A percentile compares a stretch with the other conserved stretches of the same genome.
Evolutionary conservation across 2,329 filamentous ascomycete species (phyloP).

Genomic region (Ophiocordyceps camponoti-rufipedis): DNA sequence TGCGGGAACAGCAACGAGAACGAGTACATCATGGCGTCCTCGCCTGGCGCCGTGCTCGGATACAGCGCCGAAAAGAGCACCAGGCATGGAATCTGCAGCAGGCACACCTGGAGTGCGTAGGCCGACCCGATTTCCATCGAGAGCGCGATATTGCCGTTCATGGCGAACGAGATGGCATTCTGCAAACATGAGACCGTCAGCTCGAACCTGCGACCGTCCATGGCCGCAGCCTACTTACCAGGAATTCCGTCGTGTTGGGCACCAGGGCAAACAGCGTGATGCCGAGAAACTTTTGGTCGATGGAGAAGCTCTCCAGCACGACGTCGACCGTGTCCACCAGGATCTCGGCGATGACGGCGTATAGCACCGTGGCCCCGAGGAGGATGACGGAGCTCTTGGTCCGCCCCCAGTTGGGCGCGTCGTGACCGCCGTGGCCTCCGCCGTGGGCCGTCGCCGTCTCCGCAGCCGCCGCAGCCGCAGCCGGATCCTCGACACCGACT

Average conservation of each 20-base stretch:
- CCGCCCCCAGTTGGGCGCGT: slow-evolving; percentile 96
- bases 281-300: slow-evolving; percentile 94
- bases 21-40: slow-evolving; percentile 35
- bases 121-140: slow-evolving; percentile 99
- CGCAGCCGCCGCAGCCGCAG: slow-evolving; percentile 8
- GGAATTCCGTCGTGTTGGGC: slow-evolving; percentile 93
- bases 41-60: slow-evolving; percentile 20
- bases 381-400: slow-evolving; percentile 81
- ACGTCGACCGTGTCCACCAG: slow-evolving; percentile 93
- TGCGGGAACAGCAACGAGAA: slow-evolving; percentile 91
- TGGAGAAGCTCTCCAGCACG: slow-evolving; percentile 75
- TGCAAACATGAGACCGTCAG: slow-evolving; percentile 13
- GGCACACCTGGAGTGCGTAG: slow-evolving; percentile 88
- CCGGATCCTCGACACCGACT: slow-evolving; percentile 24
- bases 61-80: slow-evolving; percentile 80
- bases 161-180: slow-evolving; percentile 98
- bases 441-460: slow-evolving; percentile 15
- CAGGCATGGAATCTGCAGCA: slow-evolving; percentile 83
- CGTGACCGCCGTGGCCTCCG: slow-evolving; percentile 53
- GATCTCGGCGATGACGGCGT: slow-evolving; percentile 95
- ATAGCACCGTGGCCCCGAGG: slow-evolving; percentile 73
- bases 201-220: neutral
- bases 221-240: slow-evolving; percentile 37
- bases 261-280: slow-evolving; percentile 94
- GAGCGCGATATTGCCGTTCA: slow-evolving; percentile 97